These are phyloP conservation scores for Alternaria alternata DNA, from an alignment of 2,329 filamentous ascomycete genomes.

Conservation along the genomic window DNA sequence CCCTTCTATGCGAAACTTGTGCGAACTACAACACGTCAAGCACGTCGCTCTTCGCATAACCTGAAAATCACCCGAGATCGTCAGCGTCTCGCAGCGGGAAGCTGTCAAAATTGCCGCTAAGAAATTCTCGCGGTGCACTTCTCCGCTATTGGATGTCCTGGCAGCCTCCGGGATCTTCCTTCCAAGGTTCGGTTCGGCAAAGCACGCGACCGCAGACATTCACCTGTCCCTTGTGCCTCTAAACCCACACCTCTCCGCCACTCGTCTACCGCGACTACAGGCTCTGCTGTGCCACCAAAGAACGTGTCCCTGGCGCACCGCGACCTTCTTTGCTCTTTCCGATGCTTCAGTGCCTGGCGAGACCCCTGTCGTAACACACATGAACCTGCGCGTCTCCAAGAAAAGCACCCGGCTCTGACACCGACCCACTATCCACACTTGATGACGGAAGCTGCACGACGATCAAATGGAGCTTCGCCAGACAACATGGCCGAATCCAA, in stretches of 20 bases:
- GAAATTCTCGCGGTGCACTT: constrained; percentile 22
- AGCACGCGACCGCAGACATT: constrained; percentile 41
- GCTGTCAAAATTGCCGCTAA: constrained; percentile 19
- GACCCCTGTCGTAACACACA: constrained; percentile 35
- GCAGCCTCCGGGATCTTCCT: constrained; percentile 31
- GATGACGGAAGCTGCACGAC: constrained; percentile 50
- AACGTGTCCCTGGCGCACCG: constrained; percentile 38
- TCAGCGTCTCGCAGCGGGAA: background rate
- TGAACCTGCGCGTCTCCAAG: constrained; percentile 35
- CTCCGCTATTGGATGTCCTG: constrained; percentile 25
- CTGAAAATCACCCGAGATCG: background rate
- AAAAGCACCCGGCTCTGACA: constrained; percentile 40
- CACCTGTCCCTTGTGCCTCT: constrained; percentile 35
- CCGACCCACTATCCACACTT: constrained; percentile 41
- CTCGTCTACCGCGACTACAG: constrained; percentile 24
- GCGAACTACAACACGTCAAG: constrained; percentile 23
- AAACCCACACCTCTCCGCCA: constrained; percentile 28
- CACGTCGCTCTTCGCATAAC: constrained; percentile 4
- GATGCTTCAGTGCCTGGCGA: constrained; percentile 29
- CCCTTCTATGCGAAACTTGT: constrained; percentile 12
- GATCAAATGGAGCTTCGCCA: constrained; percentile 49
- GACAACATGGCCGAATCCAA: constrained; percentile 44
- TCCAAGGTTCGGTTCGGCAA: constrained; percentile 32
- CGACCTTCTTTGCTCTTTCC: constrained; percentile 28
- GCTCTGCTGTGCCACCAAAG: constrained; percentile 34